These are phyloP conservation scores for Tetrapisispora fleetii DNA, from an alignment of 805 yeast genomes.

Conservation along the genomic window DNA sequence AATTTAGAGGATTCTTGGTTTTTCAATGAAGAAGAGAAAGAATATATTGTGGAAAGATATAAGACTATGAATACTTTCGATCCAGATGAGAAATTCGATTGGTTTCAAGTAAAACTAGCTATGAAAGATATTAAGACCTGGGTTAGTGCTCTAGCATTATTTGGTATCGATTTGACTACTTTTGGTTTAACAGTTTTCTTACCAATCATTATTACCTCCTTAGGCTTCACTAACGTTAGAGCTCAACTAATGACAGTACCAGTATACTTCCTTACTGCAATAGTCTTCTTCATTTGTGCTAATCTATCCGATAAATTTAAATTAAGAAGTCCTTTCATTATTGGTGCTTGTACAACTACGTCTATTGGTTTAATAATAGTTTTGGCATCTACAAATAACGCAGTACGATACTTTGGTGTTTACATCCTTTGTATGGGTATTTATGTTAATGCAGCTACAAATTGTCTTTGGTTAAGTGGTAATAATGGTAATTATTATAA, in stretches of 20 bases:
- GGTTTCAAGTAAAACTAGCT: constrained; percentile 29
- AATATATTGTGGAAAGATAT: constrained; percentile 29
- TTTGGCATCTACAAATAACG: constrained; percentile 25
- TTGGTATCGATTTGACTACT: constrained; percentile 33
- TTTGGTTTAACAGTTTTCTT: constrained; percentile 36
- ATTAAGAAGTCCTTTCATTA: constrained; percentile 35
- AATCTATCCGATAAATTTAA: constrained; percentile 46
- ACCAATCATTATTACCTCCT: constrained; percentile 28
- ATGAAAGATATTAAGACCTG: constrained; percentile 25
- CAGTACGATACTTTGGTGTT: constrained; percentile 32
- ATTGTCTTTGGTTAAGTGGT: constrained; percentile 33
- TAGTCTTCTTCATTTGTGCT: constrained; percentile 53
- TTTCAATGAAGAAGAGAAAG: constrained; percentile 33
- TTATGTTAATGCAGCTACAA: constrained; percentile 32
- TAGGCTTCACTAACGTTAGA: constrained; percentile 48
- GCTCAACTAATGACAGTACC: constrained; percentile 79
- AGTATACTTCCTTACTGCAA: constrained; percentile 76
- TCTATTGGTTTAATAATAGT: constrained; percentile 29
- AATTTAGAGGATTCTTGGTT: constrained; percentile 32
- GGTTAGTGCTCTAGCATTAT: constrained; percentile 28
- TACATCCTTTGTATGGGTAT: constrained; percentile 33
- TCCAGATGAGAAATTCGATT: constrained; percentile 31
- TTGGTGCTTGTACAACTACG: constrained; percentile 28
- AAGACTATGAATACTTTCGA: constrained; percentile 28
- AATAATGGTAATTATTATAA: constrained; percentile 33